phyloP scores from a whole-genome alignment of 2,329 filamentous ascomycete species.

The Paraphoma sp. region DNA sequence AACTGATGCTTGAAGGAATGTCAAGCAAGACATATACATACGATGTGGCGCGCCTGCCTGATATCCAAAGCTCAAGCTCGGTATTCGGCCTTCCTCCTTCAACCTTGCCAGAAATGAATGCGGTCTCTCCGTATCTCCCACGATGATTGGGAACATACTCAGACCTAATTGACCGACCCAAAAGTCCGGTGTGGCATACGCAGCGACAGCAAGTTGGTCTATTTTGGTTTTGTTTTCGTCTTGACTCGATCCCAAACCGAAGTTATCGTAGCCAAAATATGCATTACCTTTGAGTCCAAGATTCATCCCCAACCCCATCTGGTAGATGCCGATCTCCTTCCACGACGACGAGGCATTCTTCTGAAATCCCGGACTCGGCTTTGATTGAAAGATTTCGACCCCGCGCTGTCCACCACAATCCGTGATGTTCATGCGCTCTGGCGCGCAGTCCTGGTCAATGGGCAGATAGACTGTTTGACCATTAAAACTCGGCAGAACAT shows the following conservation, averaged over 20 bases:
- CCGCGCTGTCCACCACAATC: conserved; percentile 16
- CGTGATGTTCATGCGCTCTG: conserved; percentile 49
- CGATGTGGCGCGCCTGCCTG: conserved; percentile 74
- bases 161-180: conserved; percentile 53
- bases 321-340: conserved; percentile 63
- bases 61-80: conserved; percentile 74
- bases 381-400: conserved; percentile 7
- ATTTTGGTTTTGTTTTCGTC: conserved; percentile 19
- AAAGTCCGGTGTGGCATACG: conserved; percentile 42
- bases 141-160: conserved; percentile 54
- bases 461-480: conserved; percentile 19
- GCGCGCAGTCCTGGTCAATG: conserved; percentile 51
- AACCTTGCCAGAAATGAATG: conserved; percentile 59
- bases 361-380: conserved; percentile 14
- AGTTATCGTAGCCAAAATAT: conserved; percentile 63
- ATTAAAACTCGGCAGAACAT: conserved; percentile 30
- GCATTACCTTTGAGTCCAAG: conserved; percentile 65
- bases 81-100: conserved; percentile 62
- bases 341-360: conserved; percentile 50
- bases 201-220: conserved; percentile 30
- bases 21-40: neutral
- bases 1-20: neutral
- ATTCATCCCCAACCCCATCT: conserved; percentile 61
- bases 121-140: conserved; percentile 59
- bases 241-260: conserved; percentile 47